These are phyloP conservation scores for Suillus weaverae DNA, from an alignment of 768 basidiomycete genomes.

Conservation along the genomic window DNA sequence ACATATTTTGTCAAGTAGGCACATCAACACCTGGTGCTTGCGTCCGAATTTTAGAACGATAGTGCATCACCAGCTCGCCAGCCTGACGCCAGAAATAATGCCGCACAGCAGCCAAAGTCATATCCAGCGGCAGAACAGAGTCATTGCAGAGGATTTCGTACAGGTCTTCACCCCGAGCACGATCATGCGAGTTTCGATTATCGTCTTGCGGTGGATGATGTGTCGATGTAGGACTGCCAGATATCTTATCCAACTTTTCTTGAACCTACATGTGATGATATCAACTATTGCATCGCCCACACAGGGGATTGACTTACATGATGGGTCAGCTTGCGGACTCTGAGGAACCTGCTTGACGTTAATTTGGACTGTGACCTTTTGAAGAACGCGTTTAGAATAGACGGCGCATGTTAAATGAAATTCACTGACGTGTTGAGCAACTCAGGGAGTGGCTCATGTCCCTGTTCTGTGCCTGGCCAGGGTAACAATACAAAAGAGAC, in stretches of 20 bases:
- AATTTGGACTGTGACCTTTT: conserved; percentile 75
- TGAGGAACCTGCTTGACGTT: conserved; percentile 82
- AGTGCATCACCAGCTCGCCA: conserved; percentile 73
- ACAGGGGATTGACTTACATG: conserved; percentile 59
- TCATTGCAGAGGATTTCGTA: conserved; percentile 92
- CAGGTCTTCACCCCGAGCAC: conserved; percentile 56
- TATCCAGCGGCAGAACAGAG: conserved; percentile 74
- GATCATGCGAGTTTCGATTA: conserved; percentile 32
- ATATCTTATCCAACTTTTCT: conserved; percentile 74
- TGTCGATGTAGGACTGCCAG: conserved; percentile 32
- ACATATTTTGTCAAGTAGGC: conserved; percentile 1
- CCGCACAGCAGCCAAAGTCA: conserved; percentile 88
- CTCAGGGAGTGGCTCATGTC: conserved; percentile 68
- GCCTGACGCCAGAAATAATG: conserved; percentile 86
- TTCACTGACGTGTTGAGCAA: conserved; percentile 78
- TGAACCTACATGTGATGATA: conserved; percentile 55
- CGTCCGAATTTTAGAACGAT: conserved; percentile 48
- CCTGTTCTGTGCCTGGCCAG: conserved; percentile 58
- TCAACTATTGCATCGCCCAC: conserved; percentile 10
- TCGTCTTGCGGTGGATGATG: conserved; percentile 33
- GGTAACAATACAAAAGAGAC: conserved; percentile 89
- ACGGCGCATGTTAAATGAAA: neutral
- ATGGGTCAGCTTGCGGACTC: conserved; percentile 78
- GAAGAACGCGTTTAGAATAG: conserved; percentile 8
- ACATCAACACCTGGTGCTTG: conserved; percentile 9